Evolutionary conservation across 495 filamentous ascomycete species (phyloP).

Genomic region (Penicillium angulare): DNA sequence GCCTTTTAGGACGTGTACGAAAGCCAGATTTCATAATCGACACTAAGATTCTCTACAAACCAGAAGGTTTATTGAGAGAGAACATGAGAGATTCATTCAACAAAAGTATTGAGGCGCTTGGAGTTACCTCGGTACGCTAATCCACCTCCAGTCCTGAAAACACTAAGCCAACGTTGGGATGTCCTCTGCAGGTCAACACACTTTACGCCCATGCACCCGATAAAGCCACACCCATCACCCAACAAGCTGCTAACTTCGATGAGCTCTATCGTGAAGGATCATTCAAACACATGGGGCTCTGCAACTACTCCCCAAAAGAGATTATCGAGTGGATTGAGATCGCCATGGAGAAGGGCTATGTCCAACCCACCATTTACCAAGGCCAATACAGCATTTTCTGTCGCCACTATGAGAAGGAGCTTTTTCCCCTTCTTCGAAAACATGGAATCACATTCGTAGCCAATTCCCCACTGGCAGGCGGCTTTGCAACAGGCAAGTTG

Average conservation of each 20-base stretch:
- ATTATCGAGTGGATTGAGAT: too few relatives aligned
- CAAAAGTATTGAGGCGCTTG: slow-evolving; percentile 8
- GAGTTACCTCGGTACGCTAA: slow-evolving; percentile 2
- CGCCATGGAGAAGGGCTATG: slow-evolving; percentile 29
- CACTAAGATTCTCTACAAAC: slow-evolving; percentile 15
- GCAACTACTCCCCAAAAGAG: too few relatives aligned
- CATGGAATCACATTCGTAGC: slow-evolving; percentile 47
- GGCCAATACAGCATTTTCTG: slow-evolving; percentile 49
- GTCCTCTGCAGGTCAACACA: slow-evolving; percentile 8
- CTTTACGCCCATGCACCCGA: slow-evolving; percentile 18
- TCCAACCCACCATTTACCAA: slow-evolving; percentile 49
- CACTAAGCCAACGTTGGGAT: too few relatives aligned
- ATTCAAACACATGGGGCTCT: not conserved
- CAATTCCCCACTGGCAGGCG: slow-evolving; percentile 48
- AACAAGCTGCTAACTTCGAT: slow-evolving; percentile 18
- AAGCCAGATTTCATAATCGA: slow-evolving; percentile 11
- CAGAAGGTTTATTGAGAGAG: slow-evolving; percentile 3
- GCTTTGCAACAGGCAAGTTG: slow-evolving; percentile 25
- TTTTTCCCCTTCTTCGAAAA: slow-evolving; percentile 48
- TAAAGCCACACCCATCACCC: slow-evolving; percentile 5
- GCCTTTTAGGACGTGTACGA: slow-evolving; percentile 3
- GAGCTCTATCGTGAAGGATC: slow-evolving; percentile 4
- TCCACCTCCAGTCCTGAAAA: too few relatives aligned
- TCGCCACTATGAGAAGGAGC: slow-evolving; percentile 35
- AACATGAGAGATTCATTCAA: slow-evolving; percentile 12